Evolutionary conservation across 1,284 basidiomycete genomes (phyloP), one percentile per base, ranked within the genome.

Genomic region (Puccinia polysora): DNA sequence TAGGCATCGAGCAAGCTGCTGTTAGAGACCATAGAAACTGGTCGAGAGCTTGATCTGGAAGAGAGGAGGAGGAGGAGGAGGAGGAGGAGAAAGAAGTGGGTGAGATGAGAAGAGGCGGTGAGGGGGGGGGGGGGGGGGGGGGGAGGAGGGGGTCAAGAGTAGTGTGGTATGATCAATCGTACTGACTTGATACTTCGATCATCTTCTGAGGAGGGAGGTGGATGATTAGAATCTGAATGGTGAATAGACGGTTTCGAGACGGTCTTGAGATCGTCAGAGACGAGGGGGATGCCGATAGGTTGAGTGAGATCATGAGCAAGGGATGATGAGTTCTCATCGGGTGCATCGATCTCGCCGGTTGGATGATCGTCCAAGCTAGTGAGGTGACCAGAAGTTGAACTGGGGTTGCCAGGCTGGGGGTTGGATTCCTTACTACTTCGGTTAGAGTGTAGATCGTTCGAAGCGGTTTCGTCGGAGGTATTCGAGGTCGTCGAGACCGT

Each of bases 401-500:
- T 47, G 4, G 28, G 40, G 32, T 6, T n/a, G 43, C n/a, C n/a
- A n/a, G n/a, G n/a, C n/a, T n/a, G n/a, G n/a, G n/a, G n/a, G n/a
- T n/a, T n/a, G n/a, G 8, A 28, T 47, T 62, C 59, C 20, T 47
- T 62, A 28, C 43, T 62, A 47, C 43, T 62, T 1, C 59, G 59
- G 43, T 43, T 62, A 3, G 43, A 62, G 15, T 43, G 59, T n/a
- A 65, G 38, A 53, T 50, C 49, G 47, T 65, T 65, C 8, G 63
- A 50, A 10, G 49, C 18, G n/a, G 47, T 52, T 6, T 75, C 78
- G 45, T 78, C 77, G 74, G 69, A 73, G 75, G 77, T 75, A 76
- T 36, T 73, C 73, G 58, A 73, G 73, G 73, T 59, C 60, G 58
- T 59, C 64, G 59, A 47, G 59, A 50, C 59, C 18, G 50, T 73